Evolutionary conservation across 2,329 filamentous ascomycete species (phyloP), one percentile per base, ranked within the genome.

Genomic region (Fusarium pininemorale): DNA sequence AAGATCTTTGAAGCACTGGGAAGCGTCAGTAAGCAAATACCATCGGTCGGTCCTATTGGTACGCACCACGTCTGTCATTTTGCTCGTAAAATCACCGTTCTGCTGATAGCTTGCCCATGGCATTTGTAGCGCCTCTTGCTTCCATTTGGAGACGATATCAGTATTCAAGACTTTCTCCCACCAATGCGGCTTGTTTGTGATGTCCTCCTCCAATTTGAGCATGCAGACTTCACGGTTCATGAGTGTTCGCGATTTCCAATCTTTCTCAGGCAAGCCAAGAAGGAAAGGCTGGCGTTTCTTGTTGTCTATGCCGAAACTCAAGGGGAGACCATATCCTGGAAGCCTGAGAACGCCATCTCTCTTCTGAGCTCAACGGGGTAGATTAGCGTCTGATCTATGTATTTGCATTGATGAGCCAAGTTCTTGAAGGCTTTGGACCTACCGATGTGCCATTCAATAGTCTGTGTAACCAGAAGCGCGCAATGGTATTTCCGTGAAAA

Each of bases 121-220:
- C 18, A 62, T 44, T n/a, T 30, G 13, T 2, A 53, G 38, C 4
- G 57, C 22, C 24, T 65, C 56, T 28, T 63, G 38, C 30, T 65
- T 63, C 62, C 38, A 65, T 15, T 51, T 63, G 3, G 16, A 22
- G 10, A 41, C 22, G 10, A 42, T 68, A 24, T 37, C 63, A 5
- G 70, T 48, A 28, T 81, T 60, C 35, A 67, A 68, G 11, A 79
- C 75, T 51, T 81, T 81, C 28, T 47, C 65, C 41, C 82, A 71
- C 83, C 82, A 85, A 39, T 79, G 73, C 1, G 76, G 74, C 69
- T 84, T 84, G 72, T 84, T 82, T 4, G 82, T 82, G 30, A 84
- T 74, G 10, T 63, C 48, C 51, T 82, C 79, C 73, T 84, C 80
- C 30, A 83, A 53, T 7, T 73, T 65, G 30, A 83, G 76, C 81